These are phyloP conservation scores for Circinella minor DNA, from an alignment of 371 early-diverging fungal species.

Conservation along the genomic window DNA sequence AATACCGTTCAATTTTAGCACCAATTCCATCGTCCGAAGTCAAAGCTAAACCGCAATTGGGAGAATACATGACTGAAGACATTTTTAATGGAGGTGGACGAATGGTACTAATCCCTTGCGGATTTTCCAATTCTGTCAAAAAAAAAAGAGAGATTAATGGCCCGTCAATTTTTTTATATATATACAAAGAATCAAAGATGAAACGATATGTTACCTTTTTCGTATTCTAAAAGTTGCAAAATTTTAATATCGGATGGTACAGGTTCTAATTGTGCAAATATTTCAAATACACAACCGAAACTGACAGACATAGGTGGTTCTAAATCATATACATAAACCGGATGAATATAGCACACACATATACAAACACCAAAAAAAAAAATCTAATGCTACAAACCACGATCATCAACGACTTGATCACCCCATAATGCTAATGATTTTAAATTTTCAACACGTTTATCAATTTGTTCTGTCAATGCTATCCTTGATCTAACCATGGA, in stretches of 20 bases:
- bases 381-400: background rate
- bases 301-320: constrained; percentile 39
- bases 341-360: too few relatives aligned
- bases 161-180: background rate
- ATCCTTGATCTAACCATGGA: constrained; percentile 37
- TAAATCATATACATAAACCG: constrained; percentile 13
- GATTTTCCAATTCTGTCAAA: constrained; percentile 45
- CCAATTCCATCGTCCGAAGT: constrained; percentile 50
- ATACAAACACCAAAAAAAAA: background rate
- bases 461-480: constrained; percentile 38
- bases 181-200: background rate
- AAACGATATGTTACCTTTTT: constrained; percentile 46
- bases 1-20: constrained; percentile 59
- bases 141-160: background rate
- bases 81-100: constrained; percentile 55
- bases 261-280: constrained; percentile 62
- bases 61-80: constrained; percentile 60
- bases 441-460: constrained; percentile 40
- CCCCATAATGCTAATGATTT: constrained; percentile 24
- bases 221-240: constrained; percentile 56
- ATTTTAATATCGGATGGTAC: constrained; percentile 45
- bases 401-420: constrained; percentile 19
- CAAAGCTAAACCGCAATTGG: constrained; percentile 57
- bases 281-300: constrained; percentile 60
- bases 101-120: constrained; percentile 60